Conservation (phyloP, 768 basidiomycete genomes). For the Boletales sp. region DNA sequence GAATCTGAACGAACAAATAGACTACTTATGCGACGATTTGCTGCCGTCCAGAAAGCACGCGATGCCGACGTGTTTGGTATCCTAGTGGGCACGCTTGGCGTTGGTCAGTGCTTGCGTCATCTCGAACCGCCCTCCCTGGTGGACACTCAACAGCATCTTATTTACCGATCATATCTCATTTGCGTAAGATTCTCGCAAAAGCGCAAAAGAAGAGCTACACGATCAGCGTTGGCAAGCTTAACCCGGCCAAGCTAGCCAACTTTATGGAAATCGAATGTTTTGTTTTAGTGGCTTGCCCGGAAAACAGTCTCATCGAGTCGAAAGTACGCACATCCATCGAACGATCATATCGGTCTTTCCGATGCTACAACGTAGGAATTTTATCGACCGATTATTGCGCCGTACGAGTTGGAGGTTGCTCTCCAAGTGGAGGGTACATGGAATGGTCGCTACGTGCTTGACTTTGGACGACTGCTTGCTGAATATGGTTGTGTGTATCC, state of each 20-base stretch:
- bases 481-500: conserved; percentile 24
- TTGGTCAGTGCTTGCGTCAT: conserved; percentile 47
- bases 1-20: conserved; percentile 73
- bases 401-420: conserved; percentile 85
- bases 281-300: conserved; percentile 90
- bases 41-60: conserved; percentile 79
- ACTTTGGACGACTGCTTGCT: conserved; percentile 61
- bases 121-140: background rate
- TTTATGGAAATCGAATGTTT: conserved; percentile 97
- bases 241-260: conserved; percentile 92
- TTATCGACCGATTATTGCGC: conserved; percentile 86
- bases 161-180: conserved; percentile 75
- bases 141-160: conserved; percentile 59
- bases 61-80: conserved; percentile 95
- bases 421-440: conserved; percentile 66
- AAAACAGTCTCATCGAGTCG: conserved; percentile 79
- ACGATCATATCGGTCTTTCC: background rate
- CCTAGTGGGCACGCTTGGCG: conserved; percentile 89
- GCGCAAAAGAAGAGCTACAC: conserved; percentile 91
- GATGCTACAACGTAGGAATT: conserved; percentile 62
- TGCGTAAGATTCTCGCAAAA: conserved; percentile 65
- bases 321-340: conserved; percentile 40
- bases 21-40: conserved; percentile 88
- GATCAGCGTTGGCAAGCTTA: conserved; percentile 91
- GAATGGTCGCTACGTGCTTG: conserved; percentile 77